phyloP scores from a whole-genome alignment of 2,329 filamentous ascomycete genomes.

The Aspergillus sp. region DNA sequence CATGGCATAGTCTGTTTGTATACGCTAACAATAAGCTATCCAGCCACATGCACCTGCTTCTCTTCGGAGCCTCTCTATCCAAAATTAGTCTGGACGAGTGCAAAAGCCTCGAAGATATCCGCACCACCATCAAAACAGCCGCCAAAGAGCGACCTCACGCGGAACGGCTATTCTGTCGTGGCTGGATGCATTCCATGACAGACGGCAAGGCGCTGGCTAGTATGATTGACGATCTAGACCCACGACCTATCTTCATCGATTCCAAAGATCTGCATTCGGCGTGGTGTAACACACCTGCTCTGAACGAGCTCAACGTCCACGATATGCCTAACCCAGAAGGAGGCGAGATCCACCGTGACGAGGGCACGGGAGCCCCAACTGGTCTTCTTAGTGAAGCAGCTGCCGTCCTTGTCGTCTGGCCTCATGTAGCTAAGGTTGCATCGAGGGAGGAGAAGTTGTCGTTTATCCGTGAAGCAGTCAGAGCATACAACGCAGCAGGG shows the following conservation, averaged over 20 bases:
- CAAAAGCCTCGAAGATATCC: slow-evolving; percentile 39
- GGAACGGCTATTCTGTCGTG: slow-evolving; percentile 41
- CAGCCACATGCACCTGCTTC: slow-evolving; percentile 35
- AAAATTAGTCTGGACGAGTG: slow-evolving; percentile 41
- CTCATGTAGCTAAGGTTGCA: slow-evolving; percentile 38
- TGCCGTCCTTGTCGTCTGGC: slow-evolving; percentile 44
- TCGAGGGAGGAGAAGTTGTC: slow-evolving; percentile 38
- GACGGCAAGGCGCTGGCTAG: slow-evolving; percentile 37
- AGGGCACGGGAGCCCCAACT: slow-evolving; percentile 30
- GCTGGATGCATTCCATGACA: slow-evolving; percentile 47
- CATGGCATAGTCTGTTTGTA: too few relatives aligned
- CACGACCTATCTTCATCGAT: slow-evolving; percentile 46
- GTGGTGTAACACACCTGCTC: slow-evolving; percentile 46
- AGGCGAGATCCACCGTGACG: slow-evolving; percentile 42
- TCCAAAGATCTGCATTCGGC: slow-evolving; percentile 46
- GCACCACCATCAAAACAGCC: slow-evolving; percentile 32
- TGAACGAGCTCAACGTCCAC: slow-evolving; percentile 39
- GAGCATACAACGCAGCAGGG: slow-evolving; percentile 40
- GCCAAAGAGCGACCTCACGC: slow-evolving; percentile 33
- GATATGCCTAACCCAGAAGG: slow-evolving; percentile 39
- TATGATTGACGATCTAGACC: slow-evolving; percentile 44
- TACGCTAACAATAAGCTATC: not conserved
- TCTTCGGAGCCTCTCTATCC: slow-evolving; percentile 42
- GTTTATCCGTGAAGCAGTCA: slow-evolving; percentile 37
- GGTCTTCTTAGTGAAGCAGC: slow-evolving; percentile 45